Evolutionary conservation across 495 filamentous ascomycete genomes (phyloP), one percentile per base, ranked within the genome.

Genomic region (Bacidia rubella): DNA sequence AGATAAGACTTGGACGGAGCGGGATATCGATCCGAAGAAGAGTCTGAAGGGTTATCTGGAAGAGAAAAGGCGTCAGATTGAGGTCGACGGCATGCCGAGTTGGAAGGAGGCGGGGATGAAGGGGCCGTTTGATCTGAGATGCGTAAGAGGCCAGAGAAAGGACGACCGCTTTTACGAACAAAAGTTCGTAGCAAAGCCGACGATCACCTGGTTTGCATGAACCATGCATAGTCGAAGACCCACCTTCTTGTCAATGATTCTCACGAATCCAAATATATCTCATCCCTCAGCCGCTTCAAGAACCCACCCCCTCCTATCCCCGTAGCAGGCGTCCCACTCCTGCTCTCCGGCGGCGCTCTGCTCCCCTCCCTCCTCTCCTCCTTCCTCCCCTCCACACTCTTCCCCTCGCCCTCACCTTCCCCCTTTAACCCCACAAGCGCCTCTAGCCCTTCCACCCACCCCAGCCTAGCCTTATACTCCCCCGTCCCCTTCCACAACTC

Each of bases 401-500:
- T 68, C 50, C 47, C 25, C 10, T 24, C 41, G 35, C 40, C 54
- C 11, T 50, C 51, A 21, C 45, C 11, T 27, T 12, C 26, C 57
- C 17, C 60, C 26, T 57, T 63, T 11, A 77, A 76, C 20, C 77
- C 74, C 43, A 81, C 74, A 39, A 76, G 66, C 63, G 70, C 71
- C 35, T 78, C 79, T 52, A 98, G 62, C 47, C 77, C 73, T 53
- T 96, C 89, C 46, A 98, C 81, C 62, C 96, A 87, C 51, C 78
- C 83, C 11, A 69, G 67, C 55, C 93, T 73, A 24, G 87, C 88
- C 62, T 83, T 90, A 58, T 95, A 92, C 73, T 97, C 92, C 0
- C 85, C 83, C 17, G 93, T 95, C 1, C 88, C 88, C 61, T 86
- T 89, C 86, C 93, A 97, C n/a, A 97, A 11, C 66, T 65, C 12